These are phyloP conservation scores for Tilletia indica DNA, from an alignment of 1,284 basidiomycete species.

Conservation along the genomic window DNA sequence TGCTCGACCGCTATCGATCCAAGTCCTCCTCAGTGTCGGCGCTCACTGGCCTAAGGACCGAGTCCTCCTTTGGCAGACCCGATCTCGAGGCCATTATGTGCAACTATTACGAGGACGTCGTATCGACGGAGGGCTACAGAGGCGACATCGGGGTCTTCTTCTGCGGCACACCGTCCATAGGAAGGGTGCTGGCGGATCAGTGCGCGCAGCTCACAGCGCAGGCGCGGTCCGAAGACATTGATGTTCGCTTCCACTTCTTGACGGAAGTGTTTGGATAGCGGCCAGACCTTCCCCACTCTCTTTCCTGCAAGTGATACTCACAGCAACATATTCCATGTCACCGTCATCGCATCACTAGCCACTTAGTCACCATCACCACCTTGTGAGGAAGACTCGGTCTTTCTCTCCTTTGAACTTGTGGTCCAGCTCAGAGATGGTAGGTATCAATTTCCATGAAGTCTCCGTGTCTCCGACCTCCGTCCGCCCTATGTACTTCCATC, in stretches of 20 bases:
- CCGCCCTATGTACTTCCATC: no score
- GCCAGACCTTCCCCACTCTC: no score
- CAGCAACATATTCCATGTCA: no score
- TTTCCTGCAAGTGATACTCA: no score
- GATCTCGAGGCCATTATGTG: constrained; percentile 15
- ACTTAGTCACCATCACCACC: no score
- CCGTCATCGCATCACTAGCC: no score
- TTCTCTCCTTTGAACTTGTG: no score
- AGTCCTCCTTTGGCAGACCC: constrained; percentile 20
- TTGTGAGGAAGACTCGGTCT: no score
- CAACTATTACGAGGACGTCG: constrained; percentile 16
- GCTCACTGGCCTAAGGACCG: constrained; percentile 19
- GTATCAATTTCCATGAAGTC: no score
- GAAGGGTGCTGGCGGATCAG: constrained; percentile 15
- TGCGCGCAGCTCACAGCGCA: constrained; percentile 7
- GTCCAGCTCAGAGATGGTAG: no score
- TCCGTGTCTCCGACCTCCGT: no score
- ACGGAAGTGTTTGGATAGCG: constrained; percentile 19
- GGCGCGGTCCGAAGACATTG: constrained; percentile 1
- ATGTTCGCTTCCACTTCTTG: constrained; percentile 19
- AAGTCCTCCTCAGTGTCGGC: constrained; percentile 11
- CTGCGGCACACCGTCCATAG: constrained; percentile 20
- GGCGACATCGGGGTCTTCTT: constrained; percentile 23
- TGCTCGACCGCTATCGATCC: constrained; percentile 20
- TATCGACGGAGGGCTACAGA: background rate